Base-by-base conservation (phyloP, 2,329 filamentous ascomycete species). In the Xenoacremonium recifei region DNA sequence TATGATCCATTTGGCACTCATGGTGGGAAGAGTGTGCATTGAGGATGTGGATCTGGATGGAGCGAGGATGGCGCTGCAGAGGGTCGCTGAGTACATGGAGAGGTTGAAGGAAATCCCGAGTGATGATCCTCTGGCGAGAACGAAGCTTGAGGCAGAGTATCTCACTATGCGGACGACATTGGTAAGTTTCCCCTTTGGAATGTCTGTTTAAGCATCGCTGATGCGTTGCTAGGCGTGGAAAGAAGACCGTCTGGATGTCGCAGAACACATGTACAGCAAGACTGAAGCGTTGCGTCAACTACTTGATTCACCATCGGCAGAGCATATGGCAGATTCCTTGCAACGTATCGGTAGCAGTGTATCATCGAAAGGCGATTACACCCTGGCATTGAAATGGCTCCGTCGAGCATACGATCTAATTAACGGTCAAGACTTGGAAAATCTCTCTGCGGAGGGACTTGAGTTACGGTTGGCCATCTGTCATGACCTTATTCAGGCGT, bases 231-330 rank as follows among this genome's bases (percentile, higher is more conserved):
- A 92, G 88, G 78, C 84, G 21, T 95, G 85, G 82, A 81, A 82
- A 53, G 83, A 90, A 57, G 73, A 79, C 30, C 79, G 84, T 30
- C 71, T 86, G 12, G 86, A 92, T 43, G 77, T 90, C 35, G 87
- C 88, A 20, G 88, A 95, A 40, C 81, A 89, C 61, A 81, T 93
- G 72, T 91, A 85, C 62, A 65, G 64, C 25, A 87, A 87, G 53
- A 65, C 80, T 2, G 65, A 68, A 53, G 66, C 47, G n/a, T 61
- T 66, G 9, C 62, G 53, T 27, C 57, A 55, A 17, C 55, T 39
- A 1, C 59, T 79, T 3, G 73, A 82, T 32, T 62, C 74, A 1
- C 48, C 63, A 3, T 73, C 73, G 2, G 71, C 75, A 2, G 85
- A 91, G 59, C 72, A 69, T 27, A 65, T 91, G 32, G 76, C 82